Percentiles rank a stretch among this genome's conserved stretches.
Evolutionary conservation across 2,329 filamentous ascomycete genomes (phyloP).

Genomic region (Pseudogymnoascus sp.): DNA sequence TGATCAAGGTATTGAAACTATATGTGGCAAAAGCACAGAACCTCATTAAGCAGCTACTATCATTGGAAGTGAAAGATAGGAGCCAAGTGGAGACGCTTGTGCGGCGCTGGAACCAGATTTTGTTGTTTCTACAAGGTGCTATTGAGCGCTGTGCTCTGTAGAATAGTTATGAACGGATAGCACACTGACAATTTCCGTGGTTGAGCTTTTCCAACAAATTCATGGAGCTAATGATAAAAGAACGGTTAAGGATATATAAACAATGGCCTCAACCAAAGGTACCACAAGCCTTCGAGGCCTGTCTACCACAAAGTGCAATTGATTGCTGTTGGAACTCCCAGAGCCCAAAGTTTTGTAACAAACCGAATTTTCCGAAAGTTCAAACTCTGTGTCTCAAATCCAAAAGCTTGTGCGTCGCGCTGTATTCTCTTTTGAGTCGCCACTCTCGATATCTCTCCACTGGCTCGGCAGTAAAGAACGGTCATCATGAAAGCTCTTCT

Average conservation of each 20-base stretch:
- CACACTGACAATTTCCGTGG: neutral
- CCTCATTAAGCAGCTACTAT: neutral
- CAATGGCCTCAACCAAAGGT: neutral
- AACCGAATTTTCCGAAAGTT: neutral
- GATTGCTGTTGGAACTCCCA: neutral
- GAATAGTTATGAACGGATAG: neutral
- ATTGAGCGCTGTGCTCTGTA: neutral
- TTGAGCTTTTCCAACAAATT: neutral
- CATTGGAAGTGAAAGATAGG: neutral
- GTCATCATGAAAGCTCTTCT: conserved; percentile 23
- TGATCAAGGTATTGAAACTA: conserved; percentile 27
- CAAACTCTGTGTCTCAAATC: conserved; percentile 11
- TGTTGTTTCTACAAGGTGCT: neutral
- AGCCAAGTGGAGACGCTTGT: conserved; percentile 9
- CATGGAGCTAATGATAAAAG: conserved; percentile 2
- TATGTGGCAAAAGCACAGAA: neutral
- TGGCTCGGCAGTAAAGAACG: conserved; percentile 23
- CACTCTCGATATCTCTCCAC: conserved; percentile 10
- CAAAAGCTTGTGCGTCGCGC: conserved; percentile 21
- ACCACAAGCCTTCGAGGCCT: neutral
- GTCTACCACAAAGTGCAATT: neutral
- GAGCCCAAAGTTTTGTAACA: neutral
- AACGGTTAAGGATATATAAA: neutral
- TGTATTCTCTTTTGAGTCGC: neutral
- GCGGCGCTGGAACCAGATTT: conserved; percentile 10